Base-by-base conservation (phyloP, 2,329 filamentous ascomycete genomes). In the Monilinia fructigena region DNA sequence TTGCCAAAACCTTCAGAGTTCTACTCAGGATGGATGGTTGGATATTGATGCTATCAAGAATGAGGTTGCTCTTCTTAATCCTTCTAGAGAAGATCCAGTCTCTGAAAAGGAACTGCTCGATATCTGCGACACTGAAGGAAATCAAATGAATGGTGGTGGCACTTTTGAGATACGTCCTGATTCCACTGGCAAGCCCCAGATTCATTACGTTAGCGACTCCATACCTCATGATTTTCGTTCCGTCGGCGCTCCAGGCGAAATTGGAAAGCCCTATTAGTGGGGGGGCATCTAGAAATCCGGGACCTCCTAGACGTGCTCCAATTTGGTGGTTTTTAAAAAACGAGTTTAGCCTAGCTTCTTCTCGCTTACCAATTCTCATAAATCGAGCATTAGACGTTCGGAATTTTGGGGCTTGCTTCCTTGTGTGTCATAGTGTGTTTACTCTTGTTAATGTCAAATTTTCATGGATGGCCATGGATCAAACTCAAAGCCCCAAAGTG, bases 51-150 rank as follows among this genome's bases (percentile, higher is more conserved):
- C 82, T 26, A 83, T 91, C 58, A 81, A 93, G 71, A 84, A 89
- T 12, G 83, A 85, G 65, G 82, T 91, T 40, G 86, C 88, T 64
- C 80, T 80, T 45, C 79, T 84, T n/a, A 82, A 82, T 64, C 85
- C 89, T 67, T 78, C 82, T 35, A 75, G 80, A 35, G 72, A 77
- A 20, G 76, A 78, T 8, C 73, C 76, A 3, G 72, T 86, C 81
- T 77, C 82, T 70, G 77, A 86, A 81, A 74, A 83, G 35, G 93
- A 97, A 73, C 83, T 98, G 72, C 82, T 94, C 50, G 87, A 91
- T 66, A 90, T 71, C 67, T 95, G 91, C 76, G 94, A 98, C 73
- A 97, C 94, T 0, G 92, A 97, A 76, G 95, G 95, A 66, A 96
- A 90, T 73, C 76, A 81, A 2, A 86, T 89, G 67, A 98, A 98